Conservation (phyloP, 805 yeast species). For the Kluyveromyces dobzhanskii region DNA sequence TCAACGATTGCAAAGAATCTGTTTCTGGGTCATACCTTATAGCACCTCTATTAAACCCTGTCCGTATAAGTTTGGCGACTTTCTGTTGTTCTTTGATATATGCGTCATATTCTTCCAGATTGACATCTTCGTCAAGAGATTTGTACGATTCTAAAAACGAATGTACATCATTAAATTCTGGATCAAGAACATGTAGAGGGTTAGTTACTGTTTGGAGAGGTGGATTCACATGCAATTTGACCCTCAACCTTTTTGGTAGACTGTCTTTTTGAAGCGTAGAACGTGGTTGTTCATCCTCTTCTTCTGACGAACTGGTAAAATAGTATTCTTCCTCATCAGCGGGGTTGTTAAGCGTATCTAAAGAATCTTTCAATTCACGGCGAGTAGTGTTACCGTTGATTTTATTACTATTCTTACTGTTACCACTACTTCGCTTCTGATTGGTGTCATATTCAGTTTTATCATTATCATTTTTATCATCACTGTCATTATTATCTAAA, state of each 20-base stretch:
- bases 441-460: neutral
- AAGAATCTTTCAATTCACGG: neutral
- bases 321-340: slow-evolving; percentile 17
- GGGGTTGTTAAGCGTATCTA: neutral
- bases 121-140: slow-evolving; percentile 53
- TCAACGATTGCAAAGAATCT: slow-evolving; percentile 33
- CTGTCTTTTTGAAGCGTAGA: slow-evolving; percentile 8
- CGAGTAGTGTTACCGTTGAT: neutral
- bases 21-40: slow-evolving; percentile 36
- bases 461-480: neutral
- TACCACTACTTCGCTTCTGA: neutral
- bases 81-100: slow-evolving; percentile 45
- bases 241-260: slow-evolving; percentile 18
- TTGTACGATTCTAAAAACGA: slow-evolving; percentile 47
- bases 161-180: slow-evolving; percentile 35
- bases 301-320: slow-evolving; percentile 25
- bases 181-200: slow-evolving; percentile 47
- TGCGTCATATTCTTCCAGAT: slow-evolving; percentile 51
- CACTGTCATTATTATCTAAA: slow-evolving; percentile 2
- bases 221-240: slow-evolving; percentile 29
- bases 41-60: slow-evolving; percentile 38
- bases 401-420: neutral
- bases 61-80: slow-evolving; percentile 36
- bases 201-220: slow-evolving; percentile 48
- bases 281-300: slow-evolving; percentile 18